These are phyloP conservation scores for Scheffersomyces cryptocercus DNA, from an alignment of 1,139 yeast genomes.

Conservation along the genomic window DNA sequence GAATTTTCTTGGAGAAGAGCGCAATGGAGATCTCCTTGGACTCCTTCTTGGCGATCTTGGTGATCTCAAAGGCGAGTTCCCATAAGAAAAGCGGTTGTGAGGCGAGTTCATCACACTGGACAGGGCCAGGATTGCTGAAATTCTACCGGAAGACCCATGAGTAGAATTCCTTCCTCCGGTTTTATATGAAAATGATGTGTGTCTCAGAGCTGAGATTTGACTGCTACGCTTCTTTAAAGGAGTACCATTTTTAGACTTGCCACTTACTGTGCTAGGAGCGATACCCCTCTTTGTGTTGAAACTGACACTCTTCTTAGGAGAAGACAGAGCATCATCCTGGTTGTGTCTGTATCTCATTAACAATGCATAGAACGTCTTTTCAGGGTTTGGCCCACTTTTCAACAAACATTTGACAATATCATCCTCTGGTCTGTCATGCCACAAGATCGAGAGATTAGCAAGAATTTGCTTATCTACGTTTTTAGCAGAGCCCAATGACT, in stretches of 20 bases:
- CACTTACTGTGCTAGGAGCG: conserved; percentile 13
- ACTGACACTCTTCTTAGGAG: conserved; percentile 19
- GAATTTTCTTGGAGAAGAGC: conserved; percentile 15
- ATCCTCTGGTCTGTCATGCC: conserved; percentile 67
- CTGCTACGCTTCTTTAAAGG: conserved; percentile 16
- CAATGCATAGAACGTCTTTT: conserved; percentile 73
- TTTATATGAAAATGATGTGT: conserved; percentile 20
- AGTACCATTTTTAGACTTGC: conserved; percentile 16
- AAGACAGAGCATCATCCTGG: conserved; percentile 32
- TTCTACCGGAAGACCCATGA: conserved; percentile 13
- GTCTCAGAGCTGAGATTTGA: conserved; percentile 18
- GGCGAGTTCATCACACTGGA: conserved; percentile 41
- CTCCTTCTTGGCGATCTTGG: conserved; percentile 18
- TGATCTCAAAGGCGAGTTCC: conserved; percentile 13
- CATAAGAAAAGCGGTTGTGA: conserved; percentile 6
- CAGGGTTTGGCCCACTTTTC: conserved; percentile 62
- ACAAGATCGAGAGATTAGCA: conserved; percentile 67
- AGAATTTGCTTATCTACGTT: conserved; percentile 64
- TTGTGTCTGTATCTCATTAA: conserved; percentile 55
- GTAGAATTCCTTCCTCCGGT: conserved; percentile 22
- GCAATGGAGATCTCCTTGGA: conserved; percentile 17
- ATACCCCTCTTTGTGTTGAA: conserved; percentile 23
- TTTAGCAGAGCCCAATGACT: conserved; percentile 46
- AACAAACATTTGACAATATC: conserved; percentile 58
- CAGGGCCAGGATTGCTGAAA: conserved; percentile 28